Conservation (phyloP, 73 alveolate species). For the Breviolum minutum region DNA sequence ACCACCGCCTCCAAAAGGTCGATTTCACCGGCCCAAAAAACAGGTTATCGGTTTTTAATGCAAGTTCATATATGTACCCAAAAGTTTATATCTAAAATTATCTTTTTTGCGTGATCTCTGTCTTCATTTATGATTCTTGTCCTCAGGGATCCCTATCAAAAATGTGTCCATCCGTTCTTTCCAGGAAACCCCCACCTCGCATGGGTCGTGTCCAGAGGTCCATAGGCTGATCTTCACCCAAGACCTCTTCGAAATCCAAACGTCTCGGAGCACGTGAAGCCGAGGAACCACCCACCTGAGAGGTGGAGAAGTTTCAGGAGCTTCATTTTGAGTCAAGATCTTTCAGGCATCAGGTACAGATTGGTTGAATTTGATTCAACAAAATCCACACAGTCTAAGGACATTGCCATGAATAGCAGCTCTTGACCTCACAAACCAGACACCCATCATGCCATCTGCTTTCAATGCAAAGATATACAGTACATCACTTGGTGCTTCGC, state of each 20-base stretch:
- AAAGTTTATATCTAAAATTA: background rate
- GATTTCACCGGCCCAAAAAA: background rate
- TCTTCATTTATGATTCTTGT: background rate
- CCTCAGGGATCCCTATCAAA: background rate
- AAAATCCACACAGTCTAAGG: too few relatives aligned
- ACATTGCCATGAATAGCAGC: too few relatives aligned
- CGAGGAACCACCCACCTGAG: slow-evolving; percentile 4
- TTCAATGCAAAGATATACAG: too few relatives aligned
- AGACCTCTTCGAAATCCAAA: background rate
- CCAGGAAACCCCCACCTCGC: slow-evolving; percentile 6
- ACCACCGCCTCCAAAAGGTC: background rate
- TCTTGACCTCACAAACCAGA: too few relatives aligned
- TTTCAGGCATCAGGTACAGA: too few relatives aligned
- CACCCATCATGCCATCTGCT: too few relatives aligned
- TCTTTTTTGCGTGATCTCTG: background rate
- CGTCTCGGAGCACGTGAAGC: slow-evolving; percentile 3
- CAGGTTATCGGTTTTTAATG: background rate
- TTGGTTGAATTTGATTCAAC: too few relatives aligned
- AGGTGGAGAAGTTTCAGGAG: background rate
- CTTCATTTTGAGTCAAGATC: background rate
- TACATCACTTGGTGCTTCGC: too few relatives aligned
- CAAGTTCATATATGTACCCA: background rate
- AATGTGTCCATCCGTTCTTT: background rate
- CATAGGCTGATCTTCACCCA: slow-evolving; percentile 18
- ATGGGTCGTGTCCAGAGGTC: slow-evolving; percentile 18